These are phyloP conservation scores for Xerocomus spinulosus DNA, from an alignment of 768 basidiomycete species.

Conservation along the genomic window DNA sequence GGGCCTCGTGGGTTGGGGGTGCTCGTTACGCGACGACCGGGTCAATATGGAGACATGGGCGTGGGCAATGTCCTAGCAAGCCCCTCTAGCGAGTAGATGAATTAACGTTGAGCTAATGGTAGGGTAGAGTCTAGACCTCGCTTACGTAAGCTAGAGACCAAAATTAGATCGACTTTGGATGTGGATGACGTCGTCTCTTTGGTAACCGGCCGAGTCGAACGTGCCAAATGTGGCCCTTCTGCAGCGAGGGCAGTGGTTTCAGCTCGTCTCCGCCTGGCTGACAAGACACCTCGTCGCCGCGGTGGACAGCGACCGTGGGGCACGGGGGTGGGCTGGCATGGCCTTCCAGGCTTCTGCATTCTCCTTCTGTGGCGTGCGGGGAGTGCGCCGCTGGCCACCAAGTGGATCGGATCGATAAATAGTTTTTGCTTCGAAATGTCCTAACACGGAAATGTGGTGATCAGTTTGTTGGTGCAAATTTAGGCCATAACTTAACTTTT, in stretches of 20 bases:
- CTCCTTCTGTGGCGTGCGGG: conserved; percentile 22
- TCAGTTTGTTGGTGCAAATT: conserved; percentile 12
- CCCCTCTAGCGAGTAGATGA: neutral
- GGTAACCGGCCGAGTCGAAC: conserved; percentile 17
- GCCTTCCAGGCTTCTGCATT: neutral
- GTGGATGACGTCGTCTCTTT: conserved; percentile 22
- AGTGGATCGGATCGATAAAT: conserved; percentile 20
- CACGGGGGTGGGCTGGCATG: neutral
- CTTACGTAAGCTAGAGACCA: neutral
- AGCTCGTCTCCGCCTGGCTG: conserved; percentile 9
- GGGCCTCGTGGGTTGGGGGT: conserved; percentile 9
- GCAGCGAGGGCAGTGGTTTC: conserved; percentile 9
- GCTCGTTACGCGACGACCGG: conserved; percentile 13
- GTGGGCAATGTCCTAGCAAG: neutral
- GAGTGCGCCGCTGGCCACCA: neutral
- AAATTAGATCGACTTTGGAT: conserved; percentile 11
- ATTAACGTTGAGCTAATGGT: neutral
- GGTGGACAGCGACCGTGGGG: neutral
- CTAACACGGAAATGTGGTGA: neutral
- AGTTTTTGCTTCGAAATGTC: neutral
- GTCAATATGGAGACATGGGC: conserved; percentile 1
- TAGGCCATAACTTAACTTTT: too few relatives aligned
- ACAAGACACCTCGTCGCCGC: conserved; percentile 4
- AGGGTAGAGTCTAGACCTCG: neutral
- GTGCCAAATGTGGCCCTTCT: neutral